A percentile compares a stretch with the other conserved stretches of the same genome.
Evolutionary conservation across 805 yeast species (phyloP).

Genomic region (Pichia thaimueangensis): DNA sequence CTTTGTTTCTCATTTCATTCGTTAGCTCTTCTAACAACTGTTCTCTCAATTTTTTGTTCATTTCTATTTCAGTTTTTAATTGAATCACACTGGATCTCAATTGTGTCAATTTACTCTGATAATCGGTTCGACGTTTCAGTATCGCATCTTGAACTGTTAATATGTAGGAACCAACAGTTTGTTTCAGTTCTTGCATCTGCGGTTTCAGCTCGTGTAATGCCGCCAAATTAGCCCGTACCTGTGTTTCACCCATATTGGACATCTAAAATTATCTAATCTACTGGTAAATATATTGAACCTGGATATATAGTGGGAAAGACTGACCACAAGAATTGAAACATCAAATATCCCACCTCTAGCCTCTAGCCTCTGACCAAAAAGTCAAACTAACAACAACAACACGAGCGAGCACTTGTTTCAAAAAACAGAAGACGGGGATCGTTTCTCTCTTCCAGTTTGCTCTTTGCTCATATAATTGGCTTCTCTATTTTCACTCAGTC

Average conservation of each 20-base stretch:
- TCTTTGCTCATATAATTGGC: no score
- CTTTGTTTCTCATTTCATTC: constrained; percentile 19
- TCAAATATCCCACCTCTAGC: no score
- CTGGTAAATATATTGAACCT: no score
- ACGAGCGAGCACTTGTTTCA: no score
- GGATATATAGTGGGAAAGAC: no score
- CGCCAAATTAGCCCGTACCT: constrained; percentile 16
- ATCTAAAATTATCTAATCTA: no score
- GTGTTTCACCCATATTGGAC: constrained; percentile 8
- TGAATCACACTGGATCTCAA: constrained; percentile 20
- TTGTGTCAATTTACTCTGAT: constrained; percentile 17
- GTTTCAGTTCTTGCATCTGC: constrained; percentile 20
- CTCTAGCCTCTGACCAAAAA: no score
- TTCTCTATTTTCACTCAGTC: no score
- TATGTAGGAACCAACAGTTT: constrained; percentile 17
- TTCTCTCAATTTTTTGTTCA: constrained; percentile 18
- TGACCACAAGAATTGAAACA: no score
- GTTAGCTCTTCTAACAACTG: constrained; percentile 18
- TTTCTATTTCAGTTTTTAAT: constrained; percentile 16
- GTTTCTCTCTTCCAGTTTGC: no score
- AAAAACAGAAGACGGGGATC: no score
- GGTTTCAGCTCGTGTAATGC: constrained; percentile 20
- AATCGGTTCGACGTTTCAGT: constrained; percentile 18
- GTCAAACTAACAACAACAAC: no score
- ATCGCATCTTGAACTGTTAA: constrained; percentile 13